Percentiles rank a stretch among this genome's conserved stretches.
Conservation (phyloP, 169 alveolate species). For the Amoebophrya sp. region DNA sequence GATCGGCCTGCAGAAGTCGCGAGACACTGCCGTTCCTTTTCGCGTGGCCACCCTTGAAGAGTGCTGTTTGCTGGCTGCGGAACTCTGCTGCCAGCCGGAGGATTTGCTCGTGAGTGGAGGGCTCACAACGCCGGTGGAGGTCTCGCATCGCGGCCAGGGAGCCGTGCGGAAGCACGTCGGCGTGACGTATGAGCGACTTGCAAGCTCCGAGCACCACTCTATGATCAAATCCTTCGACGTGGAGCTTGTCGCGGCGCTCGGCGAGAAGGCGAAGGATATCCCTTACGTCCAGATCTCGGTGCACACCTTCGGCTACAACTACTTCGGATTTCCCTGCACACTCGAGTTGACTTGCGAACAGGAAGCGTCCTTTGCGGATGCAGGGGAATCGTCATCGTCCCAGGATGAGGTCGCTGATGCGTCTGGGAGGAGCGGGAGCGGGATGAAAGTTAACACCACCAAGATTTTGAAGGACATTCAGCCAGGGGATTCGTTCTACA, state of each 20-base stretch:
- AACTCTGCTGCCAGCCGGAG: neutral
- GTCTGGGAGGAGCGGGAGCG: too few species aligned
- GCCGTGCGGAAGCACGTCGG: neutral
- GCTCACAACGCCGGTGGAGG: neutral
- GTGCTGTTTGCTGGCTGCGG: neutral
- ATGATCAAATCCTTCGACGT: neutral
- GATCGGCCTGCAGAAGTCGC: neutral
- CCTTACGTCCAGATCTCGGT: neutral
- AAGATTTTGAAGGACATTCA: neutral
- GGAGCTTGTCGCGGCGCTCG: neutral
- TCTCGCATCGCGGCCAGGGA: neutral
- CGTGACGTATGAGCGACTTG: neutral
- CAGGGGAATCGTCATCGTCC: too few species aligned
- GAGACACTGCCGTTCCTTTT: neutral
- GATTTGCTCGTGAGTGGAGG: neutral
- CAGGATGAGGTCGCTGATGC: too few species aligned
- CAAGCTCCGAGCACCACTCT: neutral
- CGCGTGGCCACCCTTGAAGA: neutral
- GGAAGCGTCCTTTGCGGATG: neutral
- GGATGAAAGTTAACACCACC: too few species aligned
- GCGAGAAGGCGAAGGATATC: too few species aligned
- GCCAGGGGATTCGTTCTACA: neutral
- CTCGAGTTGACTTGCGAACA: neutral
- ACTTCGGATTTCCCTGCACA: neutral
- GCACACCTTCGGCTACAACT: neutral